These are phyloP conservation scores for Microbotryum saponariae DNA, from an alignment of 1,284 basidiomycete genomes.

Conservation along the genomic window DNA sequence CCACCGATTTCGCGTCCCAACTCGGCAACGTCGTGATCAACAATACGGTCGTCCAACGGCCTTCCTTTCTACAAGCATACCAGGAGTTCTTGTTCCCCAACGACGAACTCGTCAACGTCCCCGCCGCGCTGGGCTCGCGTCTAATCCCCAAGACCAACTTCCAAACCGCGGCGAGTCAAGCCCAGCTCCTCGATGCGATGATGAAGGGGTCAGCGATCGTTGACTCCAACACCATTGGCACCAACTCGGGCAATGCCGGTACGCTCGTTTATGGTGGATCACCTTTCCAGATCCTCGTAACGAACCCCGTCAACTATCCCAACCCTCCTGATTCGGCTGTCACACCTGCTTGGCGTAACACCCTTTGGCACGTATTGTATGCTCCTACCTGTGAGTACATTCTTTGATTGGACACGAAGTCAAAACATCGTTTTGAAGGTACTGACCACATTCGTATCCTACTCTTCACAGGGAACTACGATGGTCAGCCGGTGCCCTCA, in stretches of 20 bases:
- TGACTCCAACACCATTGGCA: neutral
- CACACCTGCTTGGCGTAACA: neutral
- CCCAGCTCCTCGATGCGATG: neutral
- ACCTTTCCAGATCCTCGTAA: constrained; percentile 1
- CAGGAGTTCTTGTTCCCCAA: neutral
- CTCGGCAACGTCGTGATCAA: neutral
- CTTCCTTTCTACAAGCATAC: neutral
- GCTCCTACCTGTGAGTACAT: neutral
- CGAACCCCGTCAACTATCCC: neutral
- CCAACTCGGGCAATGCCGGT: neutral
- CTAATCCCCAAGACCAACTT: neutral
- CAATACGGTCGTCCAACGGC: neutral
- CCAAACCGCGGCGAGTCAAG: neutral
- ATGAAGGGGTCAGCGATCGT: neutral
- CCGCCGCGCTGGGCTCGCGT: constrained; percentile 1
- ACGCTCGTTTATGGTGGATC: neutral
- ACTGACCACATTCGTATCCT: too few species aligned
- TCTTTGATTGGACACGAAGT: too few species aligned
- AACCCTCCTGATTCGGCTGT: neutral
- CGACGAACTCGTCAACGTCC: constrained; percentile 3
- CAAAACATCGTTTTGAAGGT: too few species aligned
- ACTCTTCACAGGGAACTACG: neutral
- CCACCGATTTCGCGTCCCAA: neutral
- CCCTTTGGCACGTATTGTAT: constrained; percentile 2
- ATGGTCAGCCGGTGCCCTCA: neutral